These are phyloP conservation scores for Rubroboletus pulcherrimus DNA, from an alignment of 768 basidiomycete species.

Conservation along the genomic window DNA sequence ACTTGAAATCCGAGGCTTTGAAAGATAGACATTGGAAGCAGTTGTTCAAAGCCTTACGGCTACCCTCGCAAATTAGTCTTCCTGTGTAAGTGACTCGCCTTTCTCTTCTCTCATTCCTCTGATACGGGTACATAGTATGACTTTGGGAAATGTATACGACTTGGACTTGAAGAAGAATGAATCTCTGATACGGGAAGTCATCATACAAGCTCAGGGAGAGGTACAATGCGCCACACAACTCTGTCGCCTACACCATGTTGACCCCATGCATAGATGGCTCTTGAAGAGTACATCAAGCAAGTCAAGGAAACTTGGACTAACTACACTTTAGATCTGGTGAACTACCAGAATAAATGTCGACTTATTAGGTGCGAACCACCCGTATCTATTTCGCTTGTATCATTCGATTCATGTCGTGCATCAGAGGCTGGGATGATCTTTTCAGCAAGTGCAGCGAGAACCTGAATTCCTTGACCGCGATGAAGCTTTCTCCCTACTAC, in stretches of 20 bases:
- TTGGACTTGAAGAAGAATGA: slow-evolving; percentile 95
- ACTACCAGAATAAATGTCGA: slow-evolving; percentile 98
- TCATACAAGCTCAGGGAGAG: slow-evolving; percentile 97
- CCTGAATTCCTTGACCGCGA: slow-evolving; percentile 90
- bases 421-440: slow-evolving; percentile 93
- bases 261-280: slow-evolving; percentile 66
- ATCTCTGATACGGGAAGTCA: slow-evolving; percentile 85
- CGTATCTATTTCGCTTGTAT: background rate
- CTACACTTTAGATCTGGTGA: slow-evolving; percentile 92
- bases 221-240: slow-evolving; percentile 35
- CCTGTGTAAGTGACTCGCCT: slow-evolving; percentile 50
- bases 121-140: slow-evolving; percentile 60
- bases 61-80: slow-evolving; percentile 73
- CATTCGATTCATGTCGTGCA: slow-evolving; percentile 6
- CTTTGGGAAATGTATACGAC: slow-evolving; percentile 94
- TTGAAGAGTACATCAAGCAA: slow-evolving; percentile 93
- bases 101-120: background rate
- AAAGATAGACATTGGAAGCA: slow-evolving; percentile 99
- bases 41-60: slow-evolving; percentile 81
- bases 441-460: slow-evolving; percentile 98
- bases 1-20: slow-evolving; percentile 94
- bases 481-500: slow-evolving; percentile 98
- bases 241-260: background rate
- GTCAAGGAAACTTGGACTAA: slow-evolving; percentile 97
- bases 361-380: slow-evolving; percentile 64